Percentiles rank a stretch among this genome's conserved stretches.
Conservation (phyloP, 2,329 filamentous ascomycete genomes). For the Monosporascus sp. region DNA sequence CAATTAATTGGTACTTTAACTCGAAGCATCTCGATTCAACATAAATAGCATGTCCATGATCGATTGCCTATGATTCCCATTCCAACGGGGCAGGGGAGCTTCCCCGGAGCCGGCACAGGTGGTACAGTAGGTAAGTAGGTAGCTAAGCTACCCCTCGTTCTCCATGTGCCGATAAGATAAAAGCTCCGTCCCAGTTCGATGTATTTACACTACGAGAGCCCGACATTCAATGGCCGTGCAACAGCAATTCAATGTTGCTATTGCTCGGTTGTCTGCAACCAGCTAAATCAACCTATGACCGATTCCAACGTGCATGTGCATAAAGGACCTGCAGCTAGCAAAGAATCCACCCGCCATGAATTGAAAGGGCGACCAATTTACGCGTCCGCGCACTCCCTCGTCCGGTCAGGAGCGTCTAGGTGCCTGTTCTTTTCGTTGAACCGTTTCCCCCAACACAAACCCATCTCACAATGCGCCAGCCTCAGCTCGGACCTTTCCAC, state of each 20-base stretch:
- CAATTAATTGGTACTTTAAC: too few relatives aligned
- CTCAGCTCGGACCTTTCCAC: slow-evolving; percentile 11
- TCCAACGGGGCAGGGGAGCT: too few relatives aligned
- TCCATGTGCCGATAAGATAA: slow-evolving; percentile 23
- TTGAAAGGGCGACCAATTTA: neutral
- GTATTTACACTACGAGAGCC: neutral
- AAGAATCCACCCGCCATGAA: neutral
- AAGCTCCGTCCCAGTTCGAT: slow-evolving; percentile 4
- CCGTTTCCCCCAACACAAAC: slow-evolving; percentile 10
- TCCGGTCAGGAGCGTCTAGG: neutral
- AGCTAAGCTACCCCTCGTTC: slow-evolving; percentile 2
- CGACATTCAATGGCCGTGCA: too few relatives aligned
- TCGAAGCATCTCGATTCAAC: too few relatives aligned
- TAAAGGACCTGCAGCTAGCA: neutral
- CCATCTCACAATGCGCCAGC: slow-evolving; percentile 20
- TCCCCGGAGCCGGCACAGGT: too few relatives aligned
- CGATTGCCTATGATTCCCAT: too few relatives aligned
- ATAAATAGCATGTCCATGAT: too few relatives aligned
- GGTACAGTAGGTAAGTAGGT: too few relatives aligned
- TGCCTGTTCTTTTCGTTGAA: slow-evolving; percentile 3
- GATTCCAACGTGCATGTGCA: neutral
- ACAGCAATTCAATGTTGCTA: too few relatives aligned
- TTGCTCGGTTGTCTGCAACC: too few relatives aligned
- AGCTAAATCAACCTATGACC: too few relatives aligned
- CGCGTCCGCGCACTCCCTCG: too few relatives aligned